phyloP scores from a whole-genome alignment of 768 basidiomycete species.

The Phaffia australis region DNA sequence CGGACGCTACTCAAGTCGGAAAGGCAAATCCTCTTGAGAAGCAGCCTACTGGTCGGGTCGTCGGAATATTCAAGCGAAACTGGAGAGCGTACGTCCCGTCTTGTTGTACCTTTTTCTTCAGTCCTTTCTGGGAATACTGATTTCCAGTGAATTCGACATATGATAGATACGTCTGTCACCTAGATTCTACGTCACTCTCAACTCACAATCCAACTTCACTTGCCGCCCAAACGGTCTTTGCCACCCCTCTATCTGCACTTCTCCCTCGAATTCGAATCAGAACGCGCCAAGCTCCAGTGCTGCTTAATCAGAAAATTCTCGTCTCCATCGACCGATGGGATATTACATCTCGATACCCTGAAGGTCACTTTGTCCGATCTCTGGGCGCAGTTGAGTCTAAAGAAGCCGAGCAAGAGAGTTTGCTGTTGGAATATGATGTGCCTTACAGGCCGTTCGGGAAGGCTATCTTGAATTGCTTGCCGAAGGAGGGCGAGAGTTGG shows the following conservation, averaged over 20 bases:
- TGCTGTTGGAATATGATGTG: slow-evolving; percentile 88
- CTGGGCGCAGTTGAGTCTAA: slow-evolving; percentile 86
- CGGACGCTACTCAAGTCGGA: slow-evolving; percentile 32
- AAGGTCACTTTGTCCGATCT: slow-evolving; percentile 90
- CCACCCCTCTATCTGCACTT: slow-evolving; percentile 78
- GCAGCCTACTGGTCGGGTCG: slow-evolving; percentile 82
- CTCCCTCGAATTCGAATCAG: slow-evolving; percentile 88
- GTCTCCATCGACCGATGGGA: slow-evolving; percentile 94
- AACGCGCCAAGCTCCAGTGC: slow-evolving; percentile 80
- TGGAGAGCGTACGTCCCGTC: slow-evolving; percentile 72
- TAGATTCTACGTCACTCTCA: slow-evolving; percentile 77
- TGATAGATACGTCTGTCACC: slow-evolving; percentile 78
- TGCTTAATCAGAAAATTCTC: slow-evolving; percentile 87
- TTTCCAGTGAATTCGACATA: slow-evolving; percentile 6
- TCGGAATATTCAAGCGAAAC: slow-evolving; percentile 86
- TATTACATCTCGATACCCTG: slow-evolving; percentile 73
- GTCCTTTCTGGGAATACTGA: neutral
- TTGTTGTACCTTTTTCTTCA: neutral
- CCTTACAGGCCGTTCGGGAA: slow-evolving; percentile 95
- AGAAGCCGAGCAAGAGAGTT: slow-evolving; percentile 88
- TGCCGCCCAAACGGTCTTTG: slow-evolving; percentile 76
- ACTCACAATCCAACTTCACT: slow-evolving; percentile 62
- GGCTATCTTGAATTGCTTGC: slow-evolving; percentile 83
- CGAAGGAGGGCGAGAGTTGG: slow-evolving; percentile 80
- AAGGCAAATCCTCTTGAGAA: slow-evolving; percentile 44